Conservation (phyloP, 2,329 filamentous ascomycete species). For the Coleophoma eucalyptorum region DNA sequence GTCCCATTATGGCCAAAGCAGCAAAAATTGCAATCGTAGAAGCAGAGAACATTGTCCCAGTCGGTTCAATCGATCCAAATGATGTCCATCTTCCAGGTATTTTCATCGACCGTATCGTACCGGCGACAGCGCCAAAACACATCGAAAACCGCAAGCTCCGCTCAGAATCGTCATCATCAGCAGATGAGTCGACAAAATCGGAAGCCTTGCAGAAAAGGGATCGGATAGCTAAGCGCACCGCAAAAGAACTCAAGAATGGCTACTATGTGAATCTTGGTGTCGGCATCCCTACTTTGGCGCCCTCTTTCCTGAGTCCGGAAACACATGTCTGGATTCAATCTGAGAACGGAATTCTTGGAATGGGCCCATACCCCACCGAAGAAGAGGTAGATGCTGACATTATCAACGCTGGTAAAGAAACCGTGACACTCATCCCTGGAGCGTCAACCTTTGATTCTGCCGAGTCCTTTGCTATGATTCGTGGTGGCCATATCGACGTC, state of each 20-base stretch:
- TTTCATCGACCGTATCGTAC: conserved; percentile 77
- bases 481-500: conserved; percentile 78
- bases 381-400: conserved; percentile 73
- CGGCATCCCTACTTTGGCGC: conserved; percentile 82
- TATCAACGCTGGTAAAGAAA: conserved; percentile 86
- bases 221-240: conserved; percentile 72
- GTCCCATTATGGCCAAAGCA: conserved; percentile 76
- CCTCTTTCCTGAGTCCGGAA: conserved; percentile 65
- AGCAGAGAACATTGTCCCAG: conserved; percentile 76
- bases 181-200: conserved; percentile 24
- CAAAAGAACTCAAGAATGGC: conserved; percentile 76
- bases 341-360: conserved; percentile 82
- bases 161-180: neutral
- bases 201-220: conserved; percentile 54
- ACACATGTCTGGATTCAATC: conserved; percentile 79
- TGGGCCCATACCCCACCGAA: conserved; percentile 74
- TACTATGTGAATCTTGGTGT: conserved; percentile 78
- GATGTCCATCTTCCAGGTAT: conserved; percentile 78
- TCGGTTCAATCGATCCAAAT: conserved; percentile 69
- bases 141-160: conserved; percentile 62
- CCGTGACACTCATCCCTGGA: conserved; percentile 73
- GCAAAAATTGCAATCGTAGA: conserved; percentile 77
- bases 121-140: conserved; percentile 65
- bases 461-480: conserved; percentile 85
- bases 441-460: conserved; percentile 75